A percentile compares a stretch with the other conserved stretches of the same genome.
phyloP scores from a whole-genome alignment of 768 basidiomycete genomes.

The Lactarius tabidus region DNA sequence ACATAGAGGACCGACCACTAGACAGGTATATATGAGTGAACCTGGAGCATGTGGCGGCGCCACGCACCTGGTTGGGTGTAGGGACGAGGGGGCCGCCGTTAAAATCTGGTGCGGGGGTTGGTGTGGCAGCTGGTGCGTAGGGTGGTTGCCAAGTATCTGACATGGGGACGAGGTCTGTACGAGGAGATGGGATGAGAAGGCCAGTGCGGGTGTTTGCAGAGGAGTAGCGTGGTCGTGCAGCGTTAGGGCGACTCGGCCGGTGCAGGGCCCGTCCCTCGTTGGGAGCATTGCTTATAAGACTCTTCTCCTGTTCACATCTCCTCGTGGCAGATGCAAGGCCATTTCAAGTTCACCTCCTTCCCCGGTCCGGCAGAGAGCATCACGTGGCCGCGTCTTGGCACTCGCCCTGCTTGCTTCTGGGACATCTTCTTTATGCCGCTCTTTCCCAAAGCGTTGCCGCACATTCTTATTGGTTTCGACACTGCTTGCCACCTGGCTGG shows the following conservation, averaged over 20 bases:
- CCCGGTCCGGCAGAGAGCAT: not conserved
- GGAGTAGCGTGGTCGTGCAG: not conserved
- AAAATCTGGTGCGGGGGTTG: too few species aligned
- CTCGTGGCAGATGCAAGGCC: constrained; percentile 15
- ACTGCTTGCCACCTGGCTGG: not conserved
- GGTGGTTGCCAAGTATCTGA: constrained; percentile 9
- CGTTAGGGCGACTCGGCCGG: not conserved
- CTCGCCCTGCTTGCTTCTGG: not conserved
- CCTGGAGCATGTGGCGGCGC: not conserved
- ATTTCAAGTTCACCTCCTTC: not conserved
- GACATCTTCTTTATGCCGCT: not conserved
- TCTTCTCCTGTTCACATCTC: not conserved
- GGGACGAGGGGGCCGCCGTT: constrained; percentile 9
- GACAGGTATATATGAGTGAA: constrained; percentile 10
- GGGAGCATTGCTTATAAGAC: constrained; percentile 11
- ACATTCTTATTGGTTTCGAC: not conserved
- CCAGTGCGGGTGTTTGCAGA: constrained; percentile 11
- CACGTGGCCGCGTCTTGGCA: not conserved
- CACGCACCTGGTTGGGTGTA: constrained; percentile 23
- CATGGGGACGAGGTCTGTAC: constrained; percentile 7
- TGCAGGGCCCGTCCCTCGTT: constrained; percentile 4
- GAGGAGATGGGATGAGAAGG: not conserved
- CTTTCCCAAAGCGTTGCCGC: not conserved
- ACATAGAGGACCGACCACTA: constrained; percentile 76
- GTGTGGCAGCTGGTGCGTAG: constrained; percentile 5